Evolutionary conservation across 352 stramenopile genomes (phyloP).

Genomic region (Phytophthora sansomeana): DNA sequence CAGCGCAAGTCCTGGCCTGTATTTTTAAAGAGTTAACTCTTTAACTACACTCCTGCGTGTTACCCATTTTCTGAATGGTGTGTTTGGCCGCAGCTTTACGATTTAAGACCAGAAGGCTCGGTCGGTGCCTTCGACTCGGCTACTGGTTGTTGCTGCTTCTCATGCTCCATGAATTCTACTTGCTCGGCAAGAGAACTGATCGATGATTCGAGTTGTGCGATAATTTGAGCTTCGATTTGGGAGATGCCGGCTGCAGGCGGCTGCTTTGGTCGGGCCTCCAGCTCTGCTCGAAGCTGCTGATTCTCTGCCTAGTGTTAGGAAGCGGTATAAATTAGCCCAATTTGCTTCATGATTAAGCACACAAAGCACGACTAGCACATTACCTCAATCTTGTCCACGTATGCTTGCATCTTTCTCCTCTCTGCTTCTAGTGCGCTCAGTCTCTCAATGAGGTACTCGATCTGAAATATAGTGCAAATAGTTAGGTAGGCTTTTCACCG

Average conservation of each 20-base stretch:
- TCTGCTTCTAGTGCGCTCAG: constrained; percentile 59
- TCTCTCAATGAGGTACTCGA: constrained; percentile 63
- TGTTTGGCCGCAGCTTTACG: not conserved
- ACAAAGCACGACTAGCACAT: constrained; percentile 2
- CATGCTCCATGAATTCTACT: constrained; percentile 49
- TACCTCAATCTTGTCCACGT: constrained; percentile 59
- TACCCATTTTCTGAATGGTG: too few species aligned
- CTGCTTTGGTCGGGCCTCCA: constrained; percentile 22
- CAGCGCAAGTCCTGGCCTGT: too few species aligned
- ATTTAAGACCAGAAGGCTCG: not conserved
- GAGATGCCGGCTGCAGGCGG: constrained; percentile 26
- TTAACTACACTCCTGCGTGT: too few species aligned
- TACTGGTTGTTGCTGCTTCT: constrained; percentile 28
- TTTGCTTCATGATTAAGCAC: not conserved
- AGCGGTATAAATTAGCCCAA: not conserved
- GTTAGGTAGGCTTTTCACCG: not conserved
- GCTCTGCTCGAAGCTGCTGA: constrained; percentile 39
- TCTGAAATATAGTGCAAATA: constrained; percentile 36
- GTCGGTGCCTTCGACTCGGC: not conserved
- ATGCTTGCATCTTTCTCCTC: constrained; percentile 42
- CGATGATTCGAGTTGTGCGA: constrained; percentile 53
- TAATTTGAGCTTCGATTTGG: constrained; percentile 52
- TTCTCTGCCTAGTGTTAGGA: constrained; percentile 44
- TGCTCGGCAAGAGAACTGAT: constrained; percentile 56
- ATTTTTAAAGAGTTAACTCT: not conserved